Evolutionary conservation across 805 yeast species (phyloP), one percentile per base, ranked within the genome.

Genomic region (Candida ponderosae): DNA sequence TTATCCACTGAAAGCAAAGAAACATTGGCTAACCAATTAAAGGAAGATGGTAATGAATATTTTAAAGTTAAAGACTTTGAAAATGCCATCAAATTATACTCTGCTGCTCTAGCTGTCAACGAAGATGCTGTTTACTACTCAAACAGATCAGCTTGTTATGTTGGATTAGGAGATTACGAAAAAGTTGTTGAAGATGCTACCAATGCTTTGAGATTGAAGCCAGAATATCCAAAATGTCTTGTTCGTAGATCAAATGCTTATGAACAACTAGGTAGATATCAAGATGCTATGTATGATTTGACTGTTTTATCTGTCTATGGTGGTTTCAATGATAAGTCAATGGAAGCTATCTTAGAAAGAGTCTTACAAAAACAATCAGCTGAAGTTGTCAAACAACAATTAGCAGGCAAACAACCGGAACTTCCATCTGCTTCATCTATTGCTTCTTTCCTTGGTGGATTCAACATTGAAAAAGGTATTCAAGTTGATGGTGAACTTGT

Each of bases 121-220:
- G 62, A 70, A 48, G 97, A 93, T 61, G 88, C 97, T 5, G 83
- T 89, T 27, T 93, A 74, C 65, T 90, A 81, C 66, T 87, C 97
- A 43, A 93, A 93, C 70, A 79, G 97, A 63, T 88, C 97, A 21
- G 98, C 98, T 15, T 90, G 96, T 63, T 84, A 84, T 64, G 83
- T 89, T 36, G 86, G 94, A 8, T 67, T 85, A 47, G 75, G 79
- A 45, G 76, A 88, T 44, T 79, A 76, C 57, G 87, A 85, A 50
- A 81, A 87, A 57, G 96, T 89, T 33, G 72, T 93, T 45, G 84
- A 78, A 48, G 96, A 88, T 59, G 83, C 96, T 40, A 76, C 95
- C 17, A 74, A 72, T 43, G 98, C 97, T 21, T 72, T 93, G 52
- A 72, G 78, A 51, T 65, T 90, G 52, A 83, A 87, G 59, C 96